Base-by-base conservation (phyloP, 805 yeast species). In the Wickerhamiella alocasiicola region DNA sequence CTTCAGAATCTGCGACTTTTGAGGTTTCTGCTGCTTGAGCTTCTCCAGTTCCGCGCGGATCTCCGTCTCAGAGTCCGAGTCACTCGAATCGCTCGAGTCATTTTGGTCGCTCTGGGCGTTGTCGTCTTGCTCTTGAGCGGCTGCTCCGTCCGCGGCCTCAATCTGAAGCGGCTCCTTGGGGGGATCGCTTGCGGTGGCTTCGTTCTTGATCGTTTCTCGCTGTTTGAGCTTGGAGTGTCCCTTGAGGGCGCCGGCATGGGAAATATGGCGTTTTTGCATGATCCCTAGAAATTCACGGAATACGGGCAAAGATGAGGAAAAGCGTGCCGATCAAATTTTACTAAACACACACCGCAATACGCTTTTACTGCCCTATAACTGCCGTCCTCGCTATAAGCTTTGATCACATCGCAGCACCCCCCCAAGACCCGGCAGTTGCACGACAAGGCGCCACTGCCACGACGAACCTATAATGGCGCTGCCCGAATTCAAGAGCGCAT, bases 401-500 rank as follows among this genome's bases (percentile, higher is more conserved):
- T n/a, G n/a, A n/a, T n/a, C 21, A 24, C 15, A 6, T 25, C 6
- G 7, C 12, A n/a, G 5, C 18, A 15, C 9, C 16, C 12, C 18
- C 5, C 16, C 5, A 7, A 17, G 28, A 21, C 20, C 17, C 26
- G 20, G 15, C 9, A 11, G 30, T 9, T 11, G 21, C 9, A 16
- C 31, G 6, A 7, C n/a, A 16, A 13, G 31, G 7, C 12, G 31
- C 6, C 7, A n/a, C 12, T 16, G 31, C n/a, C n/a, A 12, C 6
- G 31, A 6, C 9, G 31, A n/a, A 12, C 15, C n/a, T n/a, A n/a
- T n/a, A n/a, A 40, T 40, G 38, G 11, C 20, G 23, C 34, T 45
- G 20, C 52, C 55, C 12, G 53, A 46, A 37, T 61, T 64, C 45
- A 39, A 51, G 34, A 59, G 63, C 26, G 57, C 64, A 18, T 49